A percentile compares a stretch with the other conserved stretches of the same genome.
Conservation (phyloP, 495 filamentous ascomycete genomes). For the Copromyces sp. region DNA sequence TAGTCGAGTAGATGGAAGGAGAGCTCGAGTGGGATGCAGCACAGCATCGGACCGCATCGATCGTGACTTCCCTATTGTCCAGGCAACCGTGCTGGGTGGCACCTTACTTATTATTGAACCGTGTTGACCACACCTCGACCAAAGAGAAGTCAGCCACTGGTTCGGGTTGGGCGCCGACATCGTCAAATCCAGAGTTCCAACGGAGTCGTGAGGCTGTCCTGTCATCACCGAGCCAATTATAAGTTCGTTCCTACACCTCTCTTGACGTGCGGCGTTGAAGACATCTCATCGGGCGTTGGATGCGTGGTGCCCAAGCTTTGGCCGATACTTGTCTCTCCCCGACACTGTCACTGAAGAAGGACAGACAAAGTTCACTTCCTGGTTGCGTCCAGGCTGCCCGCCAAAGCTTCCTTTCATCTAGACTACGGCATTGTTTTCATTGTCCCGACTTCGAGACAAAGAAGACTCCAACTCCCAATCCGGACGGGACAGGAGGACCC, state of each 20-base stretch:
- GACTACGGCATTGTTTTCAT: neutral
- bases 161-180: neutral
- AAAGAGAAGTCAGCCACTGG: neutral
- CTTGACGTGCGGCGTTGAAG: neutral
- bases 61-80: neutral
- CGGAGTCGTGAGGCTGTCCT: neutral
- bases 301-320: neutral
- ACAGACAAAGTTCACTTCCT: neutral
- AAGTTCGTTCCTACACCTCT: neutral
- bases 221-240: neutral
- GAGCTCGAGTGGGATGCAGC: neutral
- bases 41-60: neutral
- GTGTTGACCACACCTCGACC: neutral
- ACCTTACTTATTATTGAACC: neutral
- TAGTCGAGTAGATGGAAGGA: neutral
- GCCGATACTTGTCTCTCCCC: neutral
- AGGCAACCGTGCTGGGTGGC: neutral
- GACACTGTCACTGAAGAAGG: neutral
- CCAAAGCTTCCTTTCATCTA: neutral
- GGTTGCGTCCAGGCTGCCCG: neutral
- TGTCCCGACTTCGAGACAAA: neutral
- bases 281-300: neutral
- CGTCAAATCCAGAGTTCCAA: neutral
- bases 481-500: neutral
- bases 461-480: neutral